Evolutionary conservation across 768 basidiomycete genomes (phyloP).

Genomic region (Lactarius akahatsu): DNA sequence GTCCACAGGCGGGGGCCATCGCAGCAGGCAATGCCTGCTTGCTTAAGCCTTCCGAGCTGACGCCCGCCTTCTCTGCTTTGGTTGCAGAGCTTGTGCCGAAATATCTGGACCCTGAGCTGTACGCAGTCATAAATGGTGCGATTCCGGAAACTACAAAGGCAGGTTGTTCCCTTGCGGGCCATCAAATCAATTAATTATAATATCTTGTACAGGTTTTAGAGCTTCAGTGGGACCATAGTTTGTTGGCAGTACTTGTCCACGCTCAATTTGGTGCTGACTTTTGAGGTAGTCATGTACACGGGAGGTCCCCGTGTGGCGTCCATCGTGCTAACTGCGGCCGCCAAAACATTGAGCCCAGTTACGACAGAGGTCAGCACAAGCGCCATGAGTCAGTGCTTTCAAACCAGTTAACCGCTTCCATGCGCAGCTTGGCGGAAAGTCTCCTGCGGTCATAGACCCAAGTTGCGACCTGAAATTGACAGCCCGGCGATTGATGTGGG

Average conservation of each 20-base stretch:
- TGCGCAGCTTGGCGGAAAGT: conserved; percentile 65
- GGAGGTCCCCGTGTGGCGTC: conserved; percentile 56
- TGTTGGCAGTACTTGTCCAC: conserved; percentile 31
- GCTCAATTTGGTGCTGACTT: conserved; percentile 25
- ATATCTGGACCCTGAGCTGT: conserved; percentile 40
- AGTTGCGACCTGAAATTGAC: conserved; percentile 62
- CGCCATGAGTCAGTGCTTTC: background rate
- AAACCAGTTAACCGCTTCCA: background rate
- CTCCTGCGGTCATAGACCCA: conserved; percentile 72
- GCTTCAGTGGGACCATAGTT: conserved; percentile 65
- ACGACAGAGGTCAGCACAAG: conserved; percentile 46
- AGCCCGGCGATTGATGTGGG: conserved; percentile 77
- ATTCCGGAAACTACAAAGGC: conserved; percentile 37
- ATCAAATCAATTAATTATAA: background rate
- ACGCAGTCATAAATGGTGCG: conserved; percentile 38
- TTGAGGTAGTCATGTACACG: conserved; percentile 57
- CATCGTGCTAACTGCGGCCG: conserved; percentile 72
- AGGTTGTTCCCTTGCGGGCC: background rate
- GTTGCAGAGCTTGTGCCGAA: conserved; percentile 31
- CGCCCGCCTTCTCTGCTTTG: conserved; percentile 34
- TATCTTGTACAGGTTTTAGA: conserved; percentile 55
- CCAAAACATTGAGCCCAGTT: conserved; percentile 71
- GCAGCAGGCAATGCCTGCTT: conserved; percentile 39
- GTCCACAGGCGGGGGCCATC: conserved; percentile 38
- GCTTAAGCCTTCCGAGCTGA: conserved; percentile 41